phyloP scores from a whole-genome alignment of 352 stramenopile species.

The Pelagophyceae sp. region DNA sequence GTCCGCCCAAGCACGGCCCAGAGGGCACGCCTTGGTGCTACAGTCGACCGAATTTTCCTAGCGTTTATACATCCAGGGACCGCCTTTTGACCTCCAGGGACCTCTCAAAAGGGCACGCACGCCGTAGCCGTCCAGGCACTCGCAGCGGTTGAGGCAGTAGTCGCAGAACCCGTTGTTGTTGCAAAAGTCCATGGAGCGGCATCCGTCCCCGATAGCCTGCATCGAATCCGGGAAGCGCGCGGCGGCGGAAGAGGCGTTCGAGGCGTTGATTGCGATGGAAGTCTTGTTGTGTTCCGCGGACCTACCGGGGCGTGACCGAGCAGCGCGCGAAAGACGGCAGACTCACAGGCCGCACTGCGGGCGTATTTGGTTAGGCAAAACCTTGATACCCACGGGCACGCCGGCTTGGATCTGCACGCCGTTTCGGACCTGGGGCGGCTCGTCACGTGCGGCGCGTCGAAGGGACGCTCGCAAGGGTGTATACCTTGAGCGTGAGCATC shows the following conservation, averaged over 20 bases:
- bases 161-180: conserved; percentile 73
- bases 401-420: background rate
- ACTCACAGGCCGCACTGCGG: conserved; percentile 17
- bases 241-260: background rate
- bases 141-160: conserved; percentile 64
- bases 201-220: conserved; percentile 34
- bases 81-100: conserved; percentile 70
- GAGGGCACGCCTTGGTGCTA: background rate
- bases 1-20: conserved; percentile 43
- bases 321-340: too few species aligned
- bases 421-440: too few species aligned
- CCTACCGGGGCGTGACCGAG: too few species aligned
- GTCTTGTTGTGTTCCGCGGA: conserved; percentile 13
- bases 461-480: too few species aligned
- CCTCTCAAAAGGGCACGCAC: too few species aligned
- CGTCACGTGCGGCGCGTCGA: too few species aligned
- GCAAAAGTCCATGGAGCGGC: conserved; percentile 63
- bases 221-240: background rate
- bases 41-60: background rate
- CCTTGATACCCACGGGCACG: background rate
- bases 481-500: background rate
- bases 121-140: conserved; percentile 71
- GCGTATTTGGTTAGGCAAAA: background rate
- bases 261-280: background rate
- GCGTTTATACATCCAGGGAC: conserved; percentile 32